Conservation (phyloP, 2,329 filamentous ascomycete genomes). For the Fusarium sp. region DNA sequence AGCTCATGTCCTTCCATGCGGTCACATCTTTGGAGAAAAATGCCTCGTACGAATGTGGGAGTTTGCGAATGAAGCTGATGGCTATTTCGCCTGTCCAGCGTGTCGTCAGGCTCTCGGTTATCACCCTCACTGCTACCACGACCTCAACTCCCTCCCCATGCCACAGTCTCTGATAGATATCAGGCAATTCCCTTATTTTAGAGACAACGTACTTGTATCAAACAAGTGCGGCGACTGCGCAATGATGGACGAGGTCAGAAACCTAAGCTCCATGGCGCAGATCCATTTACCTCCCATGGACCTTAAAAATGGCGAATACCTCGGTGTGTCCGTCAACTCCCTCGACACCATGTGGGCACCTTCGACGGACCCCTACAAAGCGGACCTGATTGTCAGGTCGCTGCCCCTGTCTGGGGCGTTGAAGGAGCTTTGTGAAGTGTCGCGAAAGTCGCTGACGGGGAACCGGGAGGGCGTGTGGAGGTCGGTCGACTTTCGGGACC, state of each 20-base stretch:
- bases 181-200: neutral
- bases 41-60: slow-evolving; percentile 2
- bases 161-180: slow-evolving; percentile 2
- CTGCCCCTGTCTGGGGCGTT: neutral
- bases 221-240: slow-evolving; percentile 20
- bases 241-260: neutral
- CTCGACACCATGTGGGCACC: neutral
- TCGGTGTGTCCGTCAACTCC: neutral
- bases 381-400: neutral
- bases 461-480: slow-evolving; percentile 8
- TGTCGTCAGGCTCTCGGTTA: slow-evolving; percentile 9
- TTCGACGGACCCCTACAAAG: rapidly evolving
- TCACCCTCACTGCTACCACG: slow-evolving; percentile 5
- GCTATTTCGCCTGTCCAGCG: slow-evolving; percentile 5
- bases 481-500: neutral
- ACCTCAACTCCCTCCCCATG: slow-evolving; percentile 14
- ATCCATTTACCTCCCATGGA: neutral
- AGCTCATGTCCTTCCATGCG: slow-evolving; percentile 28
- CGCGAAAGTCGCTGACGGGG: neutral
- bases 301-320: neutral
- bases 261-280: neutral
- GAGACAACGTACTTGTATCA: neutral
- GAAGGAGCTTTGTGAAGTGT: neutral
- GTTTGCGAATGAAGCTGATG: neutral
- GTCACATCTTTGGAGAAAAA: slow-evolving; percentile 35